phyloP scores from a whole-genome alignment of 805 yeast species.

The Metschnikowia noctiluminum region DNA sequence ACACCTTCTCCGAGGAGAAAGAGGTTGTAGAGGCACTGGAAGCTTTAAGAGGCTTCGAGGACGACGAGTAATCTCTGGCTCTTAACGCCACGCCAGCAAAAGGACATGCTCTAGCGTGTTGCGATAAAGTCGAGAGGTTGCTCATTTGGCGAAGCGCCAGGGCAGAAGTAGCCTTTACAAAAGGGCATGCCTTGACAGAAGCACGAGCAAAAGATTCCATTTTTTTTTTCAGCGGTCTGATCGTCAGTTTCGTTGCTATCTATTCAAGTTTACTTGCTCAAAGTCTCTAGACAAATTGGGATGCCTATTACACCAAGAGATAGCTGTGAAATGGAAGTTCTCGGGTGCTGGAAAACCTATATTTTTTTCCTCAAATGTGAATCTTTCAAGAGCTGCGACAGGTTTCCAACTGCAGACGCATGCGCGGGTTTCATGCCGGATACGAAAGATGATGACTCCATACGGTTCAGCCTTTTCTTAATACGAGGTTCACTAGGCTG shows the following conservation, averaged over 20 bases:
- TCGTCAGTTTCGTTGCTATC: not conserved
- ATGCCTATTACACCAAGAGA: not conserved
- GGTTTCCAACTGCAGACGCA: conserved; percentile 2
- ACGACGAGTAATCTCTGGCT: conserved; percentile 45
- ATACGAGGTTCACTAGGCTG: too few species aligned
- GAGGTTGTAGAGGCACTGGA: conserved; percentile 38
- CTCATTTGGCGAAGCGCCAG: conserved; percentile 59
- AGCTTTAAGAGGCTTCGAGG: conserved; percentile 44
- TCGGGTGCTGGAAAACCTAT: not conserved
- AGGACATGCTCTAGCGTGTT: conserved; percentile 78
- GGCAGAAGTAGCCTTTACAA: conserved; percentile 61
- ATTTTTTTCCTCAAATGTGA: not conserved
- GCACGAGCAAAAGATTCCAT: conserved; percentile 83
- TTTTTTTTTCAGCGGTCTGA: not conserved
- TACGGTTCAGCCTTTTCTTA: too few species aligned
- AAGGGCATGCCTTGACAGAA: conserved; percentile 81
- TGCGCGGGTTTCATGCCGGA: conserved; percentile 4
- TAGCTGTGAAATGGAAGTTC: not conserved
- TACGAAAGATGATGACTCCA: not conserved
- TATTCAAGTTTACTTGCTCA: not conserved
- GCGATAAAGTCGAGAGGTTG: conserved; percentile 38
- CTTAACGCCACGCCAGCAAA: conserved; percentile 78
- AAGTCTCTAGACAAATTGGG: too few species aligned
- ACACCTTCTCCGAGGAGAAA: conserved; percentile 25
- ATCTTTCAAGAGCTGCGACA: not conserved